Evolutionary conservation across 2,329 filamentous ascomycete genomes (phyloP).

Genomic region (Ophiognomonia clavigignenti-juglandacearum): DNA sequence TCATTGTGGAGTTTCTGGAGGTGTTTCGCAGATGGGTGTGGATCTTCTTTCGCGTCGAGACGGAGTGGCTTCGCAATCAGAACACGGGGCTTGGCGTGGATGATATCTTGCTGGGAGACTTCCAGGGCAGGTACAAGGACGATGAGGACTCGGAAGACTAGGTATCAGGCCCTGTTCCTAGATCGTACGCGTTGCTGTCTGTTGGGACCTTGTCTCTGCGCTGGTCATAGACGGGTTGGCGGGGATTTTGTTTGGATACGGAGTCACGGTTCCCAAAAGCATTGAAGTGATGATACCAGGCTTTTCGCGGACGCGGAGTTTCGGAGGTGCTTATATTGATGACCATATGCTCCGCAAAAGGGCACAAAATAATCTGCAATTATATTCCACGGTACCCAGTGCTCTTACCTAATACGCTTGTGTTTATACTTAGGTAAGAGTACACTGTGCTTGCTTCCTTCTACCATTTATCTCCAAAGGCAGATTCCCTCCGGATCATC

Average conservation of each 20-base stretch:
- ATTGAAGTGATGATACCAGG: conserved; percentile 14
- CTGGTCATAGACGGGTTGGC: not conserved
- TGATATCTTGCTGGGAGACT: conserved; percentile 72
- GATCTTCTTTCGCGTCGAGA: conserved; percentile 95
- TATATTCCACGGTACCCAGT: no score
- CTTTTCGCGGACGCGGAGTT: not conserved
- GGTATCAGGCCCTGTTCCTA: not conserved
- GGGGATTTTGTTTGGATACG: conserved; percentile 1
- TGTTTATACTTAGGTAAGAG: not conserved
- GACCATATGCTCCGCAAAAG: no score
- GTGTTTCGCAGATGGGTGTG: conserved; percentile 89
- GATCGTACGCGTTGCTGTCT: not conserved
- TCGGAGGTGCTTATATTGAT: not conserved
- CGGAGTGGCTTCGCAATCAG: conserved; percentile 71
- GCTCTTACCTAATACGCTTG: not conserved
- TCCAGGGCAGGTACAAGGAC: conserved; percentile 58
- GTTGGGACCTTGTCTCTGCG: not conserved
- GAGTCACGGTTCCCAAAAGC: conserved; percentile 2
- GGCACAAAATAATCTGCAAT: no score
- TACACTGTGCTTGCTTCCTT: no score
- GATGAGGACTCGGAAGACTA: conserved; percentile 36
- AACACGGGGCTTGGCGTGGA: conserved; percentile 56
- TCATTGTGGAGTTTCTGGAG: conserved; percentile 81
- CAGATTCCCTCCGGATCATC: not conserved
- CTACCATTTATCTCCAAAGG: no score